phyloP scores from a whole-genome alignment of 2,329 filamentous ascomycete species.

The Thielaviopsis musarum region DNA sequence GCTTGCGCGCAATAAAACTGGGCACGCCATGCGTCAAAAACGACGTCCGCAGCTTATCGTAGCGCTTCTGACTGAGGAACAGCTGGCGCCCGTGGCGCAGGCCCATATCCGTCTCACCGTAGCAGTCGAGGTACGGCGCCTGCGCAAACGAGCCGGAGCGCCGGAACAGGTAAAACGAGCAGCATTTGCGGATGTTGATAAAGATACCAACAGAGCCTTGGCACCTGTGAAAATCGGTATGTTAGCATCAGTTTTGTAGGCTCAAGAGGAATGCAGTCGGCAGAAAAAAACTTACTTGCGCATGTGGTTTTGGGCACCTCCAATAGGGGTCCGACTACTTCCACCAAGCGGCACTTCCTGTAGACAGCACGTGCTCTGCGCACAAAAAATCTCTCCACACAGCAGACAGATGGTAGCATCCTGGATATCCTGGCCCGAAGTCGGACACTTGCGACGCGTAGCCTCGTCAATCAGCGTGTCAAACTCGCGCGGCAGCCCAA shows the following conservation, averaged over 20 bases:
- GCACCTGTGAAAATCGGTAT: constrained; percentile 40
- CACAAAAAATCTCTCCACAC: constrained; percentile 94
- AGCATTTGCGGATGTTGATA: constrained; percentile 93
- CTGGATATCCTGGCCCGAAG: constrained; percentile 75
- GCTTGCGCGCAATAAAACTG: constrained; percentile 70
- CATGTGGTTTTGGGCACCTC: constrained; percentile 85
- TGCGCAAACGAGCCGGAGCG: constrained; percentile 67
- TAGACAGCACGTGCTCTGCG: constrained; percentile 82
- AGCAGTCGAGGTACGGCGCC: constrained; percentile 88
- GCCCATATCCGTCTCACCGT: constrained; percentile 89
- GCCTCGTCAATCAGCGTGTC: constrained; percentile 87
- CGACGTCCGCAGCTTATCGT: constrained; percentile 71
- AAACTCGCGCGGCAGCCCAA: constrained; percentile 82
- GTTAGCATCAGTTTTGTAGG: constrained; percentile 2
- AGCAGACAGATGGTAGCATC: constrained; percentile 88
- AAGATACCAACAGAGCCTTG: constrained; percentile 83
- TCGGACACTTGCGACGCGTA: constrained; percentile 67
- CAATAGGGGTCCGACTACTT: constrained; percentile 36
- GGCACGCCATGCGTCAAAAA: constrained; percentile 81
- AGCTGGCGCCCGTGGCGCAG: constrained; percentile 75
- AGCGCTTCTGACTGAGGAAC: constrained; percentile 83
- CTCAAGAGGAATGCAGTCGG: background rate
- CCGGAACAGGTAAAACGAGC: constrained; percentile 71
- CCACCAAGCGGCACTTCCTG: constrained; percentile 35
- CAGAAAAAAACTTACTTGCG: constrained; percentile 51